Base-by-base conservation (phyloP, 371 early-diverging fungal genomes). In the Mortierella sp. region DNA sequence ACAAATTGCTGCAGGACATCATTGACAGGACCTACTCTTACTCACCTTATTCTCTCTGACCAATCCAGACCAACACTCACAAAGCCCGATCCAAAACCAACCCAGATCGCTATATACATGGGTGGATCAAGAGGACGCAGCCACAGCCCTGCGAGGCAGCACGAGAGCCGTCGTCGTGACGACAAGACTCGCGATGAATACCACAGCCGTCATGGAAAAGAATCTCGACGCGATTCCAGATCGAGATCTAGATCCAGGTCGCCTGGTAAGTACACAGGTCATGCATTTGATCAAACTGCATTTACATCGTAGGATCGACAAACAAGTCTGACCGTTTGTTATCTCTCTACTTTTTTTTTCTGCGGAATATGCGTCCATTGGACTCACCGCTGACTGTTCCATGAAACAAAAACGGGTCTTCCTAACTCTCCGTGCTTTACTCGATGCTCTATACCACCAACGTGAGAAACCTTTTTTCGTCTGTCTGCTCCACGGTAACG, bases 191-290 rank as follows among this genome's bases (percentile, higher is more conserved):
- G 39, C 1, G 17, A 52, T 0, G 41, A 42, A 4, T 12, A 46
- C 21, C 14, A 27, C 17, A 34, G 65, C n/a, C 31, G 28, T 6
- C 55, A 59, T 17, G 53, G 47, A 41, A 64, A 37, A 28, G 56
- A 61, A 6, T 39, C 62, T 23, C 42, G 62, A 19, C 61, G 56
- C 21, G 46, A 50, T 17, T 68, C 61, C 9, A 49, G 56, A 26
- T 69, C 69, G 6, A 60, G 65, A 39, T 34, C 61, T 24, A 43
- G 61, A 23, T 70, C 70, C 2, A 55, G 66, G 41, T 72, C 72
- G 44, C 67, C 68, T 68, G 47, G 67, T 72, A 61, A 69, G 69
- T 61, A 61, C 6, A 31, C 60, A 30, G 15, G 50, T 46, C 28
- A 41, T n/a, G n/a, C n/a, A n/a, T 50, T 46, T n/a, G 17, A 14